Evolutionary conservation across 306 rosid genomes (phyloP), one percentile per base, ranked within the genome.

Genomic region (Styphnolobium japonicum): DNA sequence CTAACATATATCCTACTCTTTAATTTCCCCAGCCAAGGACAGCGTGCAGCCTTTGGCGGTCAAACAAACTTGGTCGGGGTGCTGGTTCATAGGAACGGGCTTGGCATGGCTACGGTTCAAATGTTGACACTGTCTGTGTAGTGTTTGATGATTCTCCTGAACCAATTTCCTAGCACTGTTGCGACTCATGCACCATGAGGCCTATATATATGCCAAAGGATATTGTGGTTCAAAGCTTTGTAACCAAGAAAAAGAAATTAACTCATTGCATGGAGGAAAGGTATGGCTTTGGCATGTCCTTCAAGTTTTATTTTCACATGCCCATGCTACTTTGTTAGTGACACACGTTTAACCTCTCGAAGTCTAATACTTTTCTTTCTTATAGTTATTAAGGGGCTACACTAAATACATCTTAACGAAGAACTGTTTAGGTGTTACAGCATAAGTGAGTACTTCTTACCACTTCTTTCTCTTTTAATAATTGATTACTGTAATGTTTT

Each of bases 1-100:
- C n/a, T n/a, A n/a, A n/a, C n/a, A n/a, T n/a, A n/a, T n/a, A n/a
- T n/a, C n/a, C n/a, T 34, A 84, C 90, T 37, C 49, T n/a, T n/a
- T n/a, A n/a, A n/a, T 71, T 78, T 51, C 86, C 90, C 61, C 80
- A 84, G 3, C 85, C 86, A 6, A 84, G 31, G 25, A 11, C 33
- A n/a, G 58, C 43, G 52, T 64, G 88, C 8, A 64, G 27, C 22
- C 58, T 53, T 25, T 39, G 37, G 16, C 22, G 84, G 25, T 42
- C 80, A 37, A 56, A 80, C 43, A 56, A 22, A 42, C 33, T 45
- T 6, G 22, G 8, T 21, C 2, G 52, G 0, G 51, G 33, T 36
- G 49, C 9, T 25, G 19, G 7, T 49, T 72, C 45, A 25, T 23
- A 16, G 19, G 75, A 18, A 55, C 63, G n/a, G 57, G 2, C 2